phyloP scores from a whole-genome alignment of 2,329 filamentous ascomycete genomes.

The Emergomyces africanus region DNA sequence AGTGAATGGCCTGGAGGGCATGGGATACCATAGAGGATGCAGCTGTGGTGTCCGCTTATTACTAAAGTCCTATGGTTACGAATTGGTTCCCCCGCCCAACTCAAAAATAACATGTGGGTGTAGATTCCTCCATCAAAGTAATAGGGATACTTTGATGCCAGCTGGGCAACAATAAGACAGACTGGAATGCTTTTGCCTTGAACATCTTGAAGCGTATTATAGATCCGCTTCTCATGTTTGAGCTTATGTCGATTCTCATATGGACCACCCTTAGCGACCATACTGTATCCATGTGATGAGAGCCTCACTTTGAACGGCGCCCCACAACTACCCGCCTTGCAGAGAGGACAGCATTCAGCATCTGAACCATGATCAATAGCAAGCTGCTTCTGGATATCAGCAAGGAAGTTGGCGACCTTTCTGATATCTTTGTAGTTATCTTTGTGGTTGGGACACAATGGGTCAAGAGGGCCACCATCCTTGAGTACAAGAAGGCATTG shows the following conservation, averaged over 20 bases:
- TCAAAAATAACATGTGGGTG: conserved; percentile 4
- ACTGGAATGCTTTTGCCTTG: conserved; percentile 1
- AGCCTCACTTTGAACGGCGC: conserved; percentile 5
- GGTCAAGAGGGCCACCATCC: background rate
- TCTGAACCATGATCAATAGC: conserved; percentile 2
- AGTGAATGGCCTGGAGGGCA: conserved; percentile 4
- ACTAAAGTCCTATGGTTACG: no score
- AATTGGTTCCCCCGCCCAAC: conserved; percentile 3
- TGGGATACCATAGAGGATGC: background rate
- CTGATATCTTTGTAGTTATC: background rate
- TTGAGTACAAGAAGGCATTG: conserved; percentile 4
- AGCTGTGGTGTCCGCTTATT: background rate
- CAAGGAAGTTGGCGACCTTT: background rate
- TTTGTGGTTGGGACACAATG: conserved; percentile 2
- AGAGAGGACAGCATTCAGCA: conserved; percentile 6
- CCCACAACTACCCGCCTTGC: conserved; percentile 3
- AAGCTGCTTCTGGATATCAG: conserved; percentile 3
- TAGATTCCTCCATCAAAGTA: background rate
- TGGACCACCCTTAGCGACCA: conserved; percentile 1
- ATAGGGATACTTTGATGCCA: background rate
- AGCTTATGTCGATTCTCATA: background rate
- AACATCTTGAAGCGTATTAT: conserved; percentile 1
- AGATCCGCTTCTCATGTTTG: background rate
- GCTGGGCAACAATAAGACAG: background rate
- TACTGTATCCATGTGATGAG: conserved; percentile 4